phyloP scores from a whole-genome alignment of 2,329 filamentous ascomycete species.

The Diaporthe aspalathi region DNA sequence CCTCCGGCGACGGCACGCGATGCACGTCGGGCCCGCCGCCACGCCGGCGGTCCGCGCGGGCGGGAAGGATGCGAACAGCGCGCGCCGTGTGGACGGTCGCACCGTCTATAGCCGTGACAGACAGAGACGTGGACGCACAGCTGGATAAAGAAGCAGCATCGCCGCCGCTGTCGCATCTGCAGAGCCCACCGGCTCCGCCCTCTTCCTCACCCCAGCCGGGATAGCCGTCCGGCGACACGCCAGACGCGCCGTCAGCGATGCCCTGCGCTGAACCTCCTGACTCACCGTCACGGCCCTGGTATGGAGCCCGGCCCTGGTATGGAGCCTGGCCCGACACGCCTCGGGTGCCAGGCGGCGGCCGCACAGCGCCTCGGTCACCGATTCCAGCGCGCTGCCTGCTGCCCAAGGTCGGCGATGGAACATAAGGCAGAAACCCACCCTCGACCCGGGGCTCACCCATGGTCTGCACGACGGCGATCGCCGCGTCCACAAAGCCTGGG shows the following conservation, averaged over 20 bases:
- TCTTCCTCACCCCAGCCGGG: background rate
- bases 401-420: background rate
- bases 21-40: background rate
- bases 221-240: background rate
- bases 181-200: background rate
- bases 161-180: background rate
- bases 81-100: background rate
- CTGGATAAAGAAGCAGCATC: background rate
- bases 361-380: too few species aligned
- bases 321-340: background rate
- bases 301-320: accelerated
- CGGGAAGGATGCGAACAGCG: background rate
- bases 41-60: background rate
- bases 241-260: background rate
- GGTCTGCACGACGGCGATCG: background rate
- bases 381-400: background rate
- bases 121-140: background rate
- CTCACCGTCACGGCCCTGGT: background rate
- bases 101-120: background rate
- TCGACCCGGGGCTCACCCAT: background rate
- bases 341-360: accelerated
- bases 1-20: background rate
- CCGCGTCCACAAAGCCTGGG: background rate
- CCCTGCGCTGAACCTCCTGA: background rate
- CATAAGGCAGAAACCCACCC: background rate